Base-by-base conservation (phyloP, 176 grass and related monocot species). In the Cenchrus americanus region DNA sequence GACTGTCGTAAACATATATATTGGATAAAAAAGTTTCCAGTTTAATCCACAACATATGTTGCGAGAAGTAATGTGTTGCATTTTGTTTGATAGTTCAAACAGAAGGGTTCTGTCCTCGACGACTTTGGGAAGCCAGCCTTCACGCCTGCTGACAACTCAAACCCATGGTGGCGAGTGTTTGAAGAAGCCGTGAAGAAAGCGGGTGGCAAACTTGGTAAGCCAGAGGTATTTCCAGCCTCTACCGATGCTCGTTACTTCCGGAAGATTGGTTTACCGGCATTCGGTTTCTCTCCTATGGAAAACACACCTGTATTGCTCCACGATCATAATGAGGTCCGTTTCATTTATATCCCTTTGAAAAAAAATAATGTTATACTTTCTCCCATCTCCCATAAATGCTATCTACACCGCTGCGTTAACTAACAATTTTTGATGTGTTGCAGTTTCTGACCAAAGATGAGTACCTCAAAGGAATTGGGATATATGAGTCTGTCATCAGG, bases 371-470 rank as follows among this genome's bases (percentile, higher is more conserved):
- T 37, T 37, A 37, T 37, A 37, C 34, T 37, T 37, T 37, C 34
- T 3, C 34, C 34, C 34, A 2, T 37, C 34, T 37, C 34, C 34
- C 34, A 19, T 40, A 60, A 40, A 43, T 52, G 42, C 8, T 22
- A 15, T 69, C 6, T 63, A 8, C 42, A 55, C 14, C 9, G 43
- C 42, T 7, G 43, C 21, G 14, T 43, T 18, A 1, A 18, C 10
- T 9, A 8, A 15, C 22, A 42, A 37, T 37, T 63, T 48, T 82
- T 61, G 1, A 6, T 71, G 22, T 77, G 13, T 47, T 77, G 61
- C 87, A 98, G 95, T 98, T 95, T 82, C 74, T 98, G 85, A 86
- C 72, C 77, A 94, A 95, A 92, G 91, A 95, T 66, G 96, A 95
- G 83, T 98, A 98, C 71, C 77, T 94, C 32, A 95, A 85, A 83